Conservation (phyloP, 768 basidiomycete genomes). For the Leccinum sublutescens region DNA sequence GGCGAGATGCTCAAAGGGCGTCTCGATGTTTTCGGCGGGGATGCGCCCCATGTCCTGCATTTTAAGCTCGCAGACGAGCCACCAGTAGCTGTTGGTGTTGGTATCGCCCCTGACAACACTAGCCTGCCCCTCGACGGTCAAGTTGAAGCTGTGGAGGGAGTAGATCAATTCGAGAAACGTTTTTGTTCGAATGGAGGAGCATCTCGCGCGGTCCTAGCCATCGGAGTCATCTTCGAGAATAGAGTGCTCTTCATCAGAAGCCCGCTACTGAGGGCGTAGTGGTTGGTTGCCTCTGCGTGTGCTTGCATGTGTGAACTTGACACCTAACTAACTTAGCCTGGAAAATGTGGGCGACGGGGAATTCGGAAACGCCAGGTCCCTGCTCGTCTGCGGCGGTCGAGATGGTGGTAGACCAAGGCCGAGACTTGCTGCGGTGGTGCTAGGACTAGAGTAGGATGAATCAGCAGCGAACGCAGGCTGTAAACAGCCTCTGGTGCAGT, state of each 20-base stretch:
- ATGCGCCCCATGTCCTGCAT: slow-evolving; percentile 99
- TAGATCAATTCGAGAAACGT: slow-evolving; percentile 90
- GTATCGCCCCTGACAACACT: slow-evolving; percentile 99
- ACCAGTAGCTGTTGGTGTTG: slow-evolving; percentile 99
- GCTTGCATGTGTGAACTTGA: slow-evolving; percentile 44
- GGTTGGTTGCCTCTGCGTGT: slow-evolving; percentile 46
- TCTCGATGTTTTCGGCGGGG: slow-evolving; percentile 99
- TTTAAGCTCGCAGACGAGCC: slow-evolving; percentile 97
- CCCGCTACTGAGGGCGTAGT: slow-evolving; percentile 31
- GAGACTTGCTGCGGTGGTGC: too few relatives aligned
- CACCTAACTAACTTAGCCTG: slow-evolving; percentile 22
- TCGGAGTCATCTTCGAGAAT: slow-evolving; percentile 86
- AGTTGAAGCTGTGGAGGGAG: slow-evolving; percentile 93
- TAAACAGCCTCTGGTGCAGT: slow-evolving; percentile 54
- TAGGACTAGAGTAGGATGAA: too few relatives aligned
- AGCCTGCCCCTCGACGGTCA: slow-evolving; percentile 97
- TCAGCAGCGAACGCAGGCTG: slow-evolving; percentile 27
- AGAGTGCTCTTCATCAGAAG: slow-evolving; percentile 77
- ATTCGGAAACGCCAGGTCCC: too few relatives aligned
- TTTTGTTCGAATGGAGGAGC: slow-evolving; percentile 88
- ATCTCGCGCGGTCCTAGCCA: slow-evolving; percentile 63
- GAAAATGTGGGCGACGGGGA: slow-evolving; percentile 69
- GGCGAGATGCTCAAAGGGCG: slow-evolving; percentile 93
- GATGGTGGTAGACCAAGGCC: too few relatives aligned
- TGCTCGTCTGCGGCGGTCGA: too few relatives aligned